Evolutionary conservation across 2,329 filamentous ascomycete genomes (phyloP), one percentile per base, ranked within the genome.

Genomic region (Alternaria angustiovoidea): DNA sequence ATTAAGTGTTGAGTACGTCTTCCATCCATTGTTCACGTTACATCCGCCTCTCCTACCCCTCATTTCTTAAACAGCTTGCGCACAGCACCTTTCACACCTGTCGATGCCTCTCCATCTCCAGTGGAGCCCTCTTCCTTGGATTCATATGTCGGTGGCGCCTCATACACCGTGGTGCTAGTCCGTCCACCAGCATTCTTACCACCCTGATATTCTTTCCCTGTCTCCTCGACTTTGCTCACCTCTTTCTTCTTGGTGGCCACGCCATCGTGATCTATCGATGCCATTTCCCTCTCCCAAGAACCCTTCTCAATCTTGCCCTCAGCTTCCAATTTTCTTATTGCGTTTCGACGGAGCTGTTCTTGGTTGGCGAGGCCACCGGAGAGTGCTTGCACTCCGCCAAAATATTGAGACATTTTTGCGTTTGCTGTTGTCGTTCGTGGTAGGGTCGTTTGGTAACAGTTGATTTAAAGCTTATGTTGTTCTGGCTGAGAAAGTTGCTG

Each of bases 11-110:
- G 30, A 44, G 20, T 48, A 54, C 42, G 48, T 22, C 20, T 54
- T 28, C 36, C 49, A 43, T 54, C 41, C 28, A 18, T 59, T 51
- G n/a, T 59, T 38, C 42, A 24, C 30, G 7, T 26, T 34, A 18
- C 46, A 39, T 48, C 36, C 26, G 49, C 51, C 30, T 44, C 24
- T 14, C 24, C 28, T 39, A 52, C 42, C 22, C 36, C 38, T 22
- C 16, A 94, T 93, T 79, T 93, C 89, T 75, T 87, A 84, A 38
- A 92, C 94, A 1, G 93, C 90, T 5, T 84, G 84, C 7, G 87
- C 88, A 73, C 94, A 91, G 63, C 87, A 89, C 69, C 43, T 38
- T 44, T 46, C 30, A 30, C 28, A 34, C 24, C 30, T 30, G 2
- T 42, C n/a, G 14, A 54, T 26, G 20, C 9, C 44, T 12, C 30